Conservation (phyloP, 2,329 filamentous ascomycete genomes). For the Ascosphaera pollenicola region DNA sequence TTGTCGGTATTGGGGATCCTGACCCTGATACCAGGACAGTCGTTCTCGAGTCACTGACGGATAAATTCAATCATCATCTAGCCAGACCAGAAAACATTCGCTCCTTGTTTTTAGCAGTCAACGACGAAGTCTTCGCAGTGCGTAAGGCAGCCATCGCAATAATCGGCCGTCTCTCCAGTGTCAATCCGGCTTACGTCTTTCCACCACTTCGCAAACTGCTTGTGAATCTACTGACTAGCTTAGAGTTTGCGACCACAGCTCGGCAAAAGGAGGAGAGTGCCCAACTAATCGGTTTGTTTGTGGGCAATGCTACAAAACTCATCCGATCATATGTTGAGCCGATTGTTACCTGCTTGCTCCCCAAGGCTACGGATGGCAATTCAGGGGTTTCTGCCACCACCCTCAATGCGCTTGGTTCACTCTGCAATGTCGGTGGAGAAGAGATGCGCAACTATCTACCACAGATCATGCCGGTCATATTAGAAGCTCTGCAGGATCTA, state of each 20-base stretch:
- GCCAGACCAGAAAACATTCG: conserved; percentile 94
- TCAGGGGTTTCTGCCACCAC: conserved; percentile 83
- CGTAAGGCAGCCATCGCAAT: conserved; percentile 90
- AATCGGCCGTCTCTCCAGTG: conserved; percentile 72
- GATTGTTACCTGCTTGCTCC: conserved; percentile 84
- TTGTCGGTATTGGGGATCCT: conserved; percentile 80
- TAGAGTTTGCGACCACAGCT: conserved; percentile 86
- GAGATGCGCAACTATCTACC: conserved; percentile 87
- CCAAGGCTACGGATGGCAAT: conserved; percentile 69
- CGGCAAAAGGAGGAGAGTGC: conserved; percentile 94
- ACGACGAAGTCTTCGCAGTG: conserved; percentile 83
- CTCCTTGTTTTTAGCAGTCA: conserved; percentile 82
- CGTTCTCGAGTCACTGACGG: conserved; percentile 71
- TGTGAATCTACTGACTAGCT: conserved; percentile 86
- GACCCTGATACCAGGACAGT: conserved; percentile 75
- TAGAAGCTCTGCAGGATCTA: conserved; percentile 83
- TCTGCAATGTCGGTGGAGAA: conserved; percentile 81
- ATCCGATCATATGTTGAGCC: conserved; percentile 95
- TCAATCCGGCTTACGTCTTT: conserved; percentile 95
- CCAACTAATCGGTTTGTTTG: conserved; percentile 74
- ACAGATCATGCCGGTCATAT: conserved; percentile 80
- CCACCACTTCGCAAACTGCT: conserved; percentile 85
- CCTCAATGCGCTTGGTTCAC: conserved; percentile 82
- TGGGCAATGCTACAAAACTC: conserved; percentile 75
- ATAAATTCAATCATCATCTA: conserved; percentile 89